Evolutionary conservation across 176 grass and related monocot species (phyloP), one percentile per base, ranked within the genome.

Genomic region (Tuctoria greenei): DNA sequence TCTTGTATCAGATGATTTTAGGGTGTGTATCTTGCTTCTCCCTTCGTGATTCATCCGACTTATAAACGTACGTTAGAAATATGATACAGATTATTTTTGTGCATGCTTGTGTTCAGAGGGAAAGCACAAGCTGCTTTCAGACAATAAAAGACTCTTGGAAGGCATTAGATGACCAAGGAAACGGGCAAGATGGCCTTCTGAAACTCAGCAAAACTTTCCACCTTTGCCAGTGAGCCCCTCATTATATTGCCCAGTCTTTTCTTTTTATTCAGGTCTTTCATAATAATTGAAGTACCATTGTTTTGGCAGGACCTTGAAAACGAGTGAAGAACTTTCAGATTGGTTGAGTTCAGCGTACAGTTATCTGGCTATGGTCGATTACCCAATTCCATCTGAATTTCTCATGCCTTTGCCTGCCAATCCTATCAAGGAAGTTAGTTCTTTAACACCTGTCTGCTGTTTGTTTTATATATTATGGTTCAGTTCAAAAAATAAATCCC

Each of bases 301-400:
- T 26, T 71, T 71, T 42, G 28, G 74, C 82, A 98, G 95, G 84
- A 81, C 88, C 4, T 25, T 94, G 71, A 94, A 93, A 72, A 89
- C 69, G 31, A 88, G 86, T 10, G 74, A 24, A 2, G 84, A 89
- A 40, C 95, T 98, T 76, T 85, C 89, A 52, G 73, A 94, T 72
- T 98, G 95, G 95, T 84, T 98, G 83, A 78, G 46, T 49, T 93
- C 91, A 12, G 95, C 95, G 0, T 98, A 94, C 82, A 98, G 95
- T 86, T 98, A 98, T 75, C 82, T 98, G 26, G 91, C 88, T 50
- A 94, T 98, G 95, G 91, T 93, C 61, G 91, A 98, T 73, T 98
- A 98, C 66, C 91, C 95, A 75, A 83, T 90, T 73, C 68, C 95
- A 18, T 89, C 95, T 34, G 79, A 93, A 1, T 94, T 98, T 86